phyloP scores from a whole-genome alignment of 305 asterid genomes.

The Fraxinus nigra region DNA sequence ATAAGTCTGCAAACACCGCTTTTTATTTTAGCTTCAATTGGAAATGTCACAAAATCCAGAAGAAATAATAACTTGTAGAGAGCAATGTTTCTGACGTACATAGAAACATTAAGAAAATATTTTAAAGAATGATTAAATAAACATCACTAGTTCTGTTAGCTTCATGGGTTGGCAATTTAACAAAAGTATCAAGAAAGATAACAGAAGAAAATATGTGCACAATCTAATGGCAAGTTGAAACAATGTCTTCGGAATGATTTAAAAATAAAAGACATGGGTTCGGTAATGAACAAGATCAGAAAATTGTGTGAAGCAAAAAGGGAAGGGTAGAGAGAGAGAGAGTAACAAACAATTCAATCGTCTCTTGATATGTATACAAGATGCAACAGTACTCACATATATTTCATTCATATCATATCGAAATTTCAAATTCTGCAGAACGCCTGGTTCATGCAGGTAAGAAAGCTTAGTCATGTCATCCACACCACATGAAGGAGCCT shows the following conservation, averaged over 20 bases:
- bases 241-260: not conserved
- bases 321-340: not conserved
- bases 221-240: not conserved
- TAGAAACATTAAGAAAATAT: conserved; percentile 11
- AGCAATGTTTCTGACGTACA: conserved; percentile 11
- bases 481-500: conserved; percentile 64
- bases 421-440: conserved; percentile 60
- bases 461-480: conserved; percentile 90
- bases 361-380: conserved; percentile 13
- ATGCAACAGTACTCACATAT: conserved; percentile 46
- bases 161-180: not conserved
- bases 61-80: not conserved
- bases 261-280: not conserved
- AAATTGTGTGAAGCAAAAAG: not conserved
- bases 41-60: not conserved
- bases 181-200: not conserved
- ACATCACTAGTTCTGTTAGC: not conserved
- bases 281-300: not conserved
- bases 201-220: not conserved
- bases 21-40: conserved; percentile 21
- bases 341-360: not conserved
- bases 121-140: not conserved
- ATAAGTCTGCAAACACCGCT: conserved; percentile 55
- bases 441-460: conserved; percentile 87
- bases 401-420: conserved; percentile 70